phyloP scores from a whole-genome alignment of 2,329 filamentous ascomycete species.

The Venturia effusa region DNA sequence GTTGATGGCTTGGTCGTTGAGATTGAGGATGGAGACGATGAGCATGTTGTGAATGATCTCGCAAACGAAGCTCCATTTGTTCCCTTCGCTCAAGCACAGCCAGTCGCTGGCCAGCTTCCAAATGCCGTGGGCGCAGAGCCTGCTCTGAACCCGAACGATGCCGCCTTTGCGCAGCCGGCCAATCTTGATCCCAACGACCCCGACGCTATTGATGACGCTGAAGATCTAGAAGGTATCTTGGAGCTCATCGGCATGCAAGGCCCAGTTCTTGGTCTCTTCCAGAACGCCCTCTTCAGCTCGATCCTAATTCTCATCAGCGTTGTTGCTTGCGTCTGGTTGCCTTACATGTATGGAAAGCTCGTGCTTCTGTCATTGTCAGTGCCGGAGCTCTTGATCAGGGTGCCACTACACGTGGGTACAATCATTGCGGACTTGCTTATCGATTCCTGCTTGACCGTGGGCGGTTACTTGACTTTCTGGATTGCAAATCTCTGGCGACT shows the following conservation, averaged over 20 bases:
- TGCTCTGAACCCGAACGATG: constrained; percentile 26
- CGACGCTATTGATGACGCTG: constrained; percentile 68
- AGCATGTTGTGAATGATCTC: constrained; percentile 48
- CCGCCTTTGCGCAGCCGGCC: constrained; percentile 45
- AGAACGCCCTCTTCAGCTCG: constrained; percentile 90
- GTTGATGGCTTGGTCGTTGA: constrained; percentile 16
- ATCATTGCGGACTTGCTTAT: constrained; percentile 68
- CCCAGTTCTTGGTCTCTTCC: constrained; percentile 76
- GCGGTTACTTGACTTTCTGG: constrained; percentile 32
- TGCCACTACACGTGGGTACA: constrained; percentile 63
- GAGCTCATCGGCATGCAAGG: constrained; percentile 96
- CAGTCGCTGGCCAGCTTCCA: constrained; percentile 16
- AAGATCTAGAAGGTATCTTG: constrained; percentile 92
- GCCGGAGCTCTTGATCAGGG: constrained; percentile 54
- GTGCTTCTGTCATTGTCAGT: constrained; percentile 70
- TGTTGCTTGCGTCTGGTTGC: constrained; percentile 74
- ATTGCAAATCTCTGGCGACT: neutral
- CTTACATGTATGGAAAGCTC: constrained; percentile 84
- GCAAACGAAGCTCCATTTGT: constrained; percentile 52
- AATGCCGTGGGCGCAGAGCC: constrained; percentile 22
- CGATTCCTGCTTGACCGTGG: constrained; percentile 57
- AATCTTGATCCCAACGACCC: constrained; percentile 58
- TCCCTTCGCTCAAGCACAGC: constrained; percentile 37
- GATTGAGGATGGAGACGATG: constrained; percentile 37
- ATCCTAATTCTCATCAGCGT: constrained; percentile 83